phyloP scores from a whole-genome alignment of 2,329 filamentous ascomycete species.

The Exophiala spinifera region DNA sequence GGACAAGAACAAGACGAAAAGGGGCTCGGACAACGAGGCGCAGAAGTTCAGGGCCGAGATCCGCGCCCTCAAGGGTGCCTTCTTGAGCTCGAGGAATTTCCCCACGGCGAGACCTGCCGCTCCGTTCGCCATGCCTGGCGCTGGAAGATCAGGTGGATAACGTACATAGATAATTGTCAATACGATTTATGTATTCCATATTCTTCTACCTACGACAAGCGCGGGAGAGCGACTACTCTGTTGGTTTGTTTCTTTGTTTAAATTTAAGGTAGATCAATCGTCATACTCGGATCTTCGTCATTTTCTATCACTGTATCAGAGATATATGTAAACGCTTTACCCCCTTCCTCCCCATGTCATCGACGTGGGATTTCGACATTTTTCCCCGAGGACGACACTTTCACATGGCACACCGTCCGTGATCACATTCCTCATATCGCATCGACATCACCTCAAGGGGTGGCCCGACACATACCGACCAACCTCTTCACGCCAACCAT shows the following conservation, averaged over 20 bases:
- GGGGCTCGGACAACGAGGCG: constrained; percentile 52
- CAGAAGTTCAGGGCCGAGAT: constrained; percentile 59
- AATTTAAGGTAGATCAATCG: no score
- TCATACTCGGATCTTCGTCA: not conserved
- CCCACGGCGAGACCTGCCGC: constrained; percentile 33
- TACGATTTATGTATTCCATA: no score
- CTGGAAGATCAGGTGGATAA: no score
- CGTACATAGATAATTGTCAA: no score
- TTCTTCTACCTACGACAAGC: no score
- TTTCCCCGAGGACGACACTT: not conserved
- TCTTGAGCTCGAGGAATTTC: constrained; percentile 62
- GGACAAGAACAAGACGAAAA: constrained; percentile 12
- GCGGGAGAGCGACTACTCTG: no score
- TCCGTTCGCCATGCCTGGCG: constrained; percentile 14
- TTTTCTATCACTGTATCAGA: not conserved
- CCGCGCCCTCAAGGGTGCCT: constrained; percentile 60
- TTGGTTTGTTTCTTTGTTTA: no score
- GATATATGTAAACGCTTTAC: no score
- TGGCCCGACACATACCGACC: constrained; percentile 75
- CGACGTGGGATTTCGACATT: no score
- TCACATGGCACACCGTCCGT: not conserved
- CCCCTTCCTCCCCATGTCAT: no score
- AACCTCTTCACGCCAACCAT: constrained; percentile 79
- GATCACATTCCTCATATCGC: not conserved
- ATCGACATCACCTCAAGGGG: constrained; percentile 47